phyloP scores from a whole-genome alignment of 768 basidiomycete species.

The Tephrocybe sp. region DNA sequence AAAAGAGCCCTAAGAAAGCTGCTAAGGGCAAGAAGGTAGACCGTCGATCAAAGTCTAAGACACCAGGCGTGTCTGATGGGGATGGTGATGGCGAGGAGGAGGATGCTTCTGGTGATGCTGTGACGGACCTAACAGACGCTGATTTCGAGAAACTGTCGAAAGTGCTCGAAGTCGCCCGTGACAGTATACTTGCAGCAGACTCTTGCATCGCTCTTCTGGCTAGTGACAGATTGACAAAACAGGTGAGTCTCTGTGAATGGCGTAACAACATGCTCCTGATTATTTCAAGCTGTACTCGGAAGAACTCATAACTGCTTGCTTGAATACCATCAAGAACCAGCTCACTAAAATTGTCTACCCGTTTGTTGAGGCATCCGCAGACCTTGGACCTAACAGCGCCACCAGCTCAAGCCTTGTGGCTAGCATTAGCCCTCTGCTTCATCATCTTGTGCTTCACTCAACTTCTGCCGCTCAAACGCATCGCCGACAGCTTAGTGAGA shows the following conservation, averaged over 20 bases:
- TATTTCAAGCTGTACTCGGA: conserved; percentile 80
- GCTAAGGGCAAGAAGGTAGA: conserved; percentile 37
- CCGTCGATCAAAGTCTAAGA: conserved; percentile 42
- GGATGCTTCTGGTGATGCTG: conserved; percentile 16
- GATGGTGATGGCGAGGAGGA: conserved; percentile 30
- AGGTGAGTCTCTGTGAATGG: conserved; percentile 43
- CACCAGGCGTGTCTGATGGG: conserved; percentile 28
- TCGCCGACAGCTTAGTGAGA: conserved; percentile 57
- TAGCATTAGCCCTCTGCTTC: conserved; percentile 47
- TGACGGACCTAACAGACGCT: conserved; percentile 36
- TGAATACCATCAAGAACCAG: conserved; percentile 75
- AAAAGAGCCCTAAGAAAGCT: conserved; percentile 41
- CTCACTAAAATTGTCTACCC: conserved; percentile 81
- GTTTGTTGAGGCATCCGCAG: conserved; percentile 70
- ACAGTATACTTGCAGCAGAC: conserved; percentile 81
- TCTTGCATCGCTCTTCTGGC: conserved; percentile 77
- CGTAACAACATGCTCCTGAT: background rate
- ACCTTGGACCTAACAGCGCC: conserved; percentile 20
- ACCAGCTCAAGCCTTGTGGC: conserved; percentile 26
- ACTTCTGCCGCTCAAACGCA: conserved; percentile 31
- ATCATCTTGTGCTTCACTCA: conserved; percentile 45
- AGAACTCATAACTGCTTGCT: conserved; percentile 81
- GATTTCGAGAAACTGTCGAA: conserved; percentile 50
- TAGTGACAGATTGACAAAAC: conserved; percentile 79
- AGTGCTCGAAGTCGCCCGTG: conserved; percentile 58